A percentile compares a stretch with the other conserved stretches of the same genome.
Evolutionary conservation across 306 rosid species (phyloP).

Genomic region (Nissolia schottii): DNA sequence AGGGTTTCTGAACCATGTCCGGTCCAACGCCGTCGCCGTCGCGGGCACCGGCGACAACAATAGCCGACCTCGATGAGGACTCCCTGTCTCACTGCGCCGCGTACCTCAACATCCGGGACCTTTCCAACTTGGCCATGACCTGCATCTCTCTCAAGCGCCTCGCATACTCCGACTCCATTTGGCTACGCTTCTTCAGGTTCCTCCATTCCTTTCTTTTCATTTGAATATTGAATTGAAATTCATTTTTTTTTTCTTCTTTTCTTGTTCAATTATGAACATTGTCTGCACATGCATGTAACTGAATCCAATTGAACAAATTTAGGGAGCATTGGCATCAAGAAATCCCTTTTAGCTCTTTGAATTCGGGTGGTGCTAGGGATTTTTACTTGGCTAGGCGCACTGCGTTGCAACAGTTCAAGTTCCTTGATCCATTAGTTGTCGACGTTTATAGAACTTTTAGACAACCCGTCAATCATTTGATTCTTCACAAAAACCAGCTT

Average conservation of each 20-base stretch:
- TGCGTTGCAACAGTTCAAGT: slow-evolving; percentile 55
- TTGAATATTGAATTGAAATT: not conserved
- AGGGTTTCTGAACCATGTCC: slow-evolving; percentile 35
- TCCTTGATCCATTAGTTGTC: slow-evolving; percentile 43
- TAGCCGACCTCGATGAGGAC: slow-evolving; percentile 56
- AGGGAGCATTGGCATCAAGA: slow-evolving; percentile 54
- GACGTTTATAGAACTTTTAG: not conserved
- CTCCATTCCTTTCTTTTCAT: not conserved
- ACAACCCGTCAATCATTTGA: slow-evolving; percentile 37
- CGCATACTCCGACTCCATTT: slow-evolving; percentile 69
- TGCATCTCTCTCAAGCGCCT: slow-evolving; percentile 56
- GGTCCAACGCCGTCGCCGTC: not conserved
- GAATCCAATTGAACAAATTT: not conserved
- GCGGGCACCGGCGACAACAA: slow-evolving; percentile 6
- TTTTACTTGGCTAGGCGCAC: slow-evolving; percentile 46
- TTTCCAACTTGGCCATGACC: slow-evolving; percentile 63
- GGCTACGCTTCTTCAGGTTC: slow-evolving; percentile 65
- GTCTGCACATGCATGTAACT: not conserved
- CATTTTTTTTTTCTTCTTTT: not conserved
- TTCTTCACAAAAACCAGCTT: slow-evolving; percentile 35
- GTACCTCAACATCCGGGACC: slow-evolving; percentile 47
- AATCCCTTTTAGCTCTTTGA: slow-evolving; percentile 11
- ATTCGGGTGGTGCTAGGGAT: slow-evolving; percentile 42
- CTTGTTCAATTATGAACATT: not conserved
- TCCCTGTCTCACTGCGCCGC: slow-evolving; percentile 52